A percentile compares a stretch with the other conserved stretches of the same genome.
Evolutionary conservation across 768 basidiomycete genomes (phyloP).

Genomic region (Phaeotremella skinneri): DNA sequence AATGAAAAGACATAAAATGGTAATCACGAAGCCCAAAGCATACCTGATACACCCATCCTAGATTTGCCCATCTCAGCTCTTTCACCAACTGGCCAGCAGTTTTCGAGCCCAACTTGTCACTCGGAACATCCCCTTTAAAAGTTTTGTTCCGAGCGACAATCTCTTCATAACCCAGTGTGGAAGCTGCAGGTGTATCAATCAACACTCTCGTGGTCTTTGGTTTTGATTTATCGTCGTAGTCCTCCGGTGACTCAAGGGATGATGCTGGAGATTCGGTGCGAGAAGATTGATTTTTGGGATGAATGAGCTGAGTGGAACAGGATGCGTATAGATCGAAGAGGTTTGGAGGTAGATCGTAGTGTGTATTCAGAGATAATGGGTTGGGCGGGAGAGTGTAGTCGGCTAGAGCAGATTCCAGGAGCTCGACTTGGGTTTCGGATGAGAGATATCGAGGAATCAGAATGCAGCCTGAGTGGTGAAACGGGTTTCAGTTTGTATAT

Average conservation of each 20-base stretch:
- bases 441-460: slow-evolving; percentile 74
- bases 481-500: neutral
- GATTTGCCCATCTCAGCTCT: slow-evolving; percentile 91
- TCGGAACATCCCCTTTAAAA: slow-evolving; percentile 60
- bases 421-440: slow-evolving; percentile 62
- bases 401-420: slow-evolving; percentile 70
- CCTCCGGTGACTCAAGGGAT: neutral
- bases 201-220: slow-evolving; percentile 54
- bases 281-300: slow-evolving; percentile 15
- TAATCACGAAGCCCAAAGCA: neutral
- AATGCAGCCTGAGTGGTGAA: slow-evolving; percentile 68
- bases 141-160: slow-evolving; percentile 63
- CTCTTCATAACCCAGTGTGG: slow-evolving; percentile 58
- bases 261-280: neutral
- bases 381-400: slow-evolving; percentile 77
- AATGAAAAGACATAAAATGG: neutral
- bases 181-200: slow-evolving; percentile 70
- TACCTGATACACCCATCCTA: slow-evolving; percentile 83
- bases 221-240: slow-evolving; percentile 1
- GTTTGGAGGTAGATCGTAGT: slow-evolving; percentile 74
- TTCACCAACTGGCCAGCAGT: slow-evolving; percentile 62
- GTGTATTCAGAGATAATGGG: slow-evolving; percentile 83
- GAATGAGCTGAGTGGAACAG: slow-evolving; percentile 24
- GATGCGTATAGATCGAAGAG: slow-evolving; percentile 66
- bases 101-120: slow-evolving; percentile 59